Base-by-base conservation (phyloP, 2,329 filamentous ascomycete genomes). In the Fonsecaea pedrosoi region DNA sequence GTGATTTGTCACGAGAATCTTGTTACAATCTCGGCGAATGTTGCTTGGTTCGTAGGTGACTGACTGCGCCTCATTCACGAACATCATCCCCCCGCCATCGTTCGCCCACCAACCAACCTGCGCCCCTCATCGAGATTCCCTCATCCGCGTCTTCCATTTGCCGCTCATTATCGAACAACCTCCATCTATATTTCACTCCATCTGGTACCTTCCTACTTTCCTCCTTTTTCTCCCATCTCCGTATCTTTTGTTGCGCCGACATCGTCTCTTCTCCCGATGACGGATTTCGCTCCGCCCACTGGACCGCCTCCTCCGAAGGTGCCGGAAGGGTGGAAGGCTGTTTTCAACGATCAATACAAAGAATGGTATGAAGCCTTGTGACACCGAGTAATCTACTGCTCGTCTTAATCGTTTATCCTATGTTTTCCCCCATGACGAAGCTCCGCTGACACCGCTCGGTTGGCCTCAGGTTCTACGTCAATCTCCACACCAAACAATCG, bases 401-500 rank as follows among this genome's bases (percentile, higher is more conserved):
- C 38, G 38, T 34, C 12, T 34, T 30, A 50, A 50, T 37, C 12
- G 37, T 25, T 50, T 54, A 32, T 30, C 53, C 37, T 25, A 50
- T 9, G 5, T 7, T 18, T 9, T n/a, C 9, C n/a, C 60, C 18
- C 2, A 18, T 42, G 3, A 15, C 48, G 48, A 45, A 34, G 15
- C 35, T 62, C 10, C 10, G 32, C 60, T 55, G 54, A 56, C 60
- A 45, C 4, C 25, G 30, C 15, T 37, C 53, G 15, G 25, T 48
- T 9, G 55, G 15, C n/a, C 60, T n/a, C 70, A 92, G 90, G 90
- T 97, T 95, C 86, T 97, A 91, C 81, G 91, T 97, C 68, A 95
- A 97, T 81, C 87, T 91, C 68, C 87, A 89, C 78, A 97, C 93
- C 71, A 95, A 95, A 75, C 85, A 90, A 76, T 96, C 94, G 4